Conservation (phyloP, 306 rosid genomes). For the Citrullus colocynthis region DNA sequence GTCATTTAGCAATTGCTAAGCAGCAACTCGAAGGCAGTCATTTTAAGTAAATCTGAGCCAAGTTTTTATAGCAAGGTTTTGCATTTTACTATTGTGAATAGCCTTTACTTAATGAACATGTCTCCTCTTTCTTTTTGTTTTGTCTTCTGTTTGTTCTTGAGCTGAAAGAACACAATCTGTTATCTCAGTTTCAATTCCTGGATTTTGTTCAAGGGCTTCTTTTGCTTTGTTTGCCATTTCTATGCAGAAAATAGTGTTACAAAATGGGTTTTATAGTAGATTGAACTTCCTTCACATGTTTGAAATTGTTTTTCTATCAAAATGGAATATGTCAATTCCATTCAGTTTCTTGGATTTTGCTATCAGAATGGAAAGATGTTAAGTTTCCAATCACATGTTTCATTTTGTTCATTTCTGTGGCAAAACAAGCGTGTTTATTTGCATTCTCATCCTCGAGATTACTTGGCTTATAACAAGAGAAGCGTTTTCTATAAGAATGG, state of each 20-base stretch:
- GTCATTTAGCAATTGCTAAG: conserved; percentile 21
- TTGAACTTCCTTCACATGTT: background rate
- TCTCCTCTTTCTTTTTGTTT: background rate
- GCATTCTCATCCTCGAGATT: too few species aligned
- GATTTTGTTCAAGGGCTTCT: background rate
- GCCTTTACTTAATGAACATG: background rate
- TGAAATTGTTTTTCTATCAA: too few species aligned
- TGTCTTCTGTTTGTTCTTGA: background rate
- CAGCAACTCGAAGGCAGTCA: conserved; percentile 32
- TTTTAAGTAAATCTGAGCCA: conserved; percentile 16
- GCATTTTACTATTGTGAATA: conserved; percentile 16
- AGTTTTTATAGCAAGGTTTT: conserved; percentile 4
- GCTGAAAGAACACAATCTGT: background rate
- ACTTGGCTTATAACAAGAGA: too few species aligned
- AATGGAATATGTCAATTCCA: too few species aligned
- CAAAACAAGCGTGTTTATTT: too few species aligned
- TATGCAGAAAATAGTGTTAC: background rate
- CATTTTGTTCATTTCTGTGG: too few species aligned
- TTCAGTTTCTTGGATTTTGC: background rate
- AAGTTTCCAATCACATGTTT: background rate
- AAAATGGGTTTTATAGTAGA: too few species aligned
- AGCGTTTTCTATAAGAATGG: too few species aligned
- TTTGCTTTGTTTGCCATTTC: background rate
- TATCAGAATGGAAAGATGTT: background rate
- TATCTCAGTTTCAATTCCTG: background rate